These are phyloP conservation scores for Exophiala alcalophila DNA, from an alignment of 2,329 filamentous ascomycete genomes.

Conservation along the genomic window DNA sequence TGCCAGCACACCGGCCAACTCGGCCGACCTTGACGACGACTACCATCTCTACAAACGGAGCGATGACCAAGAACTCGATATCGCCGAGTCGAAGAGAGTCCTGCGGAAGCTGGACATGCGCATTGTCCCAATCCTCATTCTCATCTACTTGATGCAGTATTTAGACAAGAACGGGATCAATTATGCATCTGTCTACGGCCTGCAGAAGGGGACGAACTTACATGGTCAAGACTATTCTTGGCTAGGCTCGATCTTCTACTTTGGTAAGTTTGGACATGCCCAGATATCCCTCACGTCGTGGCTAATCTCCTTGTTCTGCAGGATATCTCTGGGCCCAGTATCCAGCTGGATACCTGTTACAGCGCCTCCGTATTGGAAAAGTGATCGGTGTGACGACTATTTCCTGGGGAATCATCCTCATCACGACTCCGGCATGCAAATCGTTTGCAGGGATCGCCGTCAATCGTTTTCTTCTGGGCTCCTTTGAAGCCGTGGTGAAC, in stretches of 20 bases:
- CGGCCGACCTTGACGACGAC: conserved; percentile 36
- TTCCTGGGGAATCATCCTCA: conserved; percentile 22
- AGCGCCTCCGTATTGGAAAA: conserved; percentile 49
- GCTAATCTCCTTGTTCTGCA: conserved; percentile 10
- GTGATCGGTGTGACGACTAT: conserved; percentile 42
- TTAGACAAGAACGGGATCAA: conserved; percentile 29
- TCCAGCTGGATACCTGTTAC: conserved; percentile 50
- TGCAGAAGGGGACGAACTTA: conserved; percentile 36
- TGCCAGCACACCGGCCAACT: conserved; percentile 7
- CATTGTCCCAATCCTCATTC: conserved; percentile 24
- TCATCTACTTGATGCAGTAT: conserved; percentile 29
- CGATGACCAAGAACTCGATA: conserved; percentile 31
- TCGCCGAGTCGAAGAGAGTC: conserved; percentile 16
- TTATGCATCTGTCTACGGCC: conserved; percentile 47
- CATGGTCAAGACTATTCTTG: conserved; percentile 47
- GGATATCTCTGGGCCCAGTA: conserved; percentile 51
- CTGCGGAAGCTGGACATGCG: conserved; percentile 27
- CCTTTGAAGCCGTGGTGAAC: conserved; percentile 31
- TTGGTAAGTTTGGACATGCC: conserved; percentile 37
- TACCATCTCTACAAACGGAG: conserved; percentile 38
- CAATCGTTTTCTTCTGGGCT: conserved; percentile 21
- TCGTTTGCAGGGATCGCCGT: conserved; percentile 22
- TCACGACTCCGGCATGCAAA: conserved; percentile 20
- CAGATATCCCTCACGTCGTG: not conserved
- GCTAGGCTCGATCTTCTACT: conserved; percentile 49